Evolutionary conservation across 371 early-diverging fungal species (phyloP).

Genomic region (Racocetra persica): DNA sequence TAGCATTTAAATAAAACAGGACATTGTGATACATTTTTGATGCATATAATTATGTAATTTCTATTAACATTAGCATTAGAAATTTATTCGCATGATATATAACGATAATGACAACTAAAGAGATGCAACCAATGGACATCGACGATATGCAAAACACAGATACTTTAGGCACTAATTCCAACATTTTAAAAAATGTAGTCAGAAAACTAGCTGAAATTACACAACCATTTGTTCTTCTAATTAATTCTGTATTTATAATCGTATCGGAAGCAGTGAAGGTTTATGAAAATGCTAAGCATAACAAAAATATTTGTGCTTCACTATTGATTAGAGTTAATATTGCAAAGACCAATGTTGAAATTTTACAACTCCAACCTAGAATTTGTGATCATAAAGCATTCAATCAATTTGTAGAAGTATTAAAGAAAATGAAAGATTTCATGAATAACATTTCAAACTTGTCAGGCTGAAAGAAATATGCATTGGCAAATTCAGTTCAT

Average conservation of each 20-base stretch:
- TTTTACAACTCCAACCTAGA: neutral
- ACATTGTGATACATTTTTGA: too few species aligned
- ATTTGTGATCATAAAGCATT: constrained; percentile 19
- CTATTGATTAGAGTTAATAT: constrained; percentile 25
- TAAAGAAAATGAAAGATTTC: constrained; percentile 32
- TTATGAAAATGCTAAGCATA: constrained; percentile 39
- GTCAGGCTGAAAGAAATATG: neutral
- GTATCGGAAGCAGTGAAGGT: constrained; percentile 10
- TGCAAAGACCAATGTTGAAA: constrained; percentile 8
- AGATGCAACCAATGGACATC: too few species aligned
- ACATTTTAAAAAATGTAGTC: neutral
- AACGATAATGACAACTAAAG: too few species aligned
- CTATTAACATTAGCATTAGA: too few species aligned
- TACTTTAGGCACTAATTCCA: too few species aligned
- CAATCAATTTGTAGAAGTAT: constrained; percentile 14
- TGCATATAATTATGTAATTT: too few species aligned
- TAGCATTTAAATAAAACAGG: too few species aligned
- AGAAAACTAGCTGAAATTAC: neutral
- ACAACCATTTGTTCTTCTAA: constrained; percentile 34
- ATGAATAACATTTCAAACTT: too few species aligned
- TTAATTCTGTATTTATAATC: constrained; percentile 9
- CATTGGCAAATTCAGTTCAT: constrained; percentile 13
- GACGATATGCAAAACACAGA: too few species aligned
- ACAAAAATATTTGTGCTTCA: constrained; percentile 39
- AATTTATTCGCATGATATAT: too few species aligned